Evolutionary conservation across 176 grass and related monocot species (phyloP), one percentile per base, ranked within the genome.

Genomic region (Aegilops tauschii): DNA sequence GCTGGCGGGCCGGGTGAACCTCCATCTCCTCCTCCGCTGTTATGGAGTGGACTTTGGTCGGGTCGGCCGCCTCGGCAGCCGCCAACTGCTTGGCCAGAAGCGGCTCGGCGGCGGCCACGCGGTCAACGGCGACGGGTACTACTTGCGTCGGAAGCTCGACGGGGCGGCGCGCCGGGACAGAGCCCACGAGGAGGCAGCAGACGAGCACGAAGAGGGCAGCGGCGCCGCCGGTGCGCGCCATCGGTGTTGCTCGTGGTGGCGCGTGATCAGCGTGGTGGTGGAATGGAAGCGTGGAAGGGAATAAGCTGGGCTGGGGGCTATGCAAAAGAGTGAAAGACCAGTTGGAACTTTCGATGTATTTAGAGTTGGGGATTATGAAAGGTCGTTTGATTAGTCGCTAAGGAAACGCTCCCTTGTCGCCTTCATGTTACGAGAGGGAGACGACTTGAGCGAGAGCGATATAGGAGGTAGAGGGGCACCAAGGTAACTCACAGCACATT

Each of bases 131-230:
- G 5, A 56, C 12, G 56, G 20, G 42, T 17, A 50, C 73, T 29
- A 63, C 73, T 6, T 31, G 65, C 45, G 11, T 5, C 31, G 27
- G 66, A 29, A 74, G 66, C 39, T 86, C 50, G 2, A 12, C 42
- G 23, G 89, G 73, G 65, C 18, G 58, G 67, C 80, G 73, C 34
- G 75, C 75, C 18, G 58, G 85, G 10, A 61, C 58, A 1, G 65
- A 28, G 44, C 32, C 58, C 42, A 84, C 75, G 7, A 90, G 85
- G 27, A 90, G 89, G 80, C 59, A 83, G 89, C 44, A 83, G 80
- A 83, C 74, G 6, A 59, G 65, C 42, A 63, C 13, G 34, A 69
- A 70, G 34, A 80, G 25, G 34, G 74, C 59, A 62, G 18, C 25
- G 44, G 54, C 9, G 66, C 80, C 74, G 83, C 9, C 7, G 44